Conservation (phyloP, 2,329 filamentous ascomycete genomes). For the Fusarium vanettenii region DNA sequence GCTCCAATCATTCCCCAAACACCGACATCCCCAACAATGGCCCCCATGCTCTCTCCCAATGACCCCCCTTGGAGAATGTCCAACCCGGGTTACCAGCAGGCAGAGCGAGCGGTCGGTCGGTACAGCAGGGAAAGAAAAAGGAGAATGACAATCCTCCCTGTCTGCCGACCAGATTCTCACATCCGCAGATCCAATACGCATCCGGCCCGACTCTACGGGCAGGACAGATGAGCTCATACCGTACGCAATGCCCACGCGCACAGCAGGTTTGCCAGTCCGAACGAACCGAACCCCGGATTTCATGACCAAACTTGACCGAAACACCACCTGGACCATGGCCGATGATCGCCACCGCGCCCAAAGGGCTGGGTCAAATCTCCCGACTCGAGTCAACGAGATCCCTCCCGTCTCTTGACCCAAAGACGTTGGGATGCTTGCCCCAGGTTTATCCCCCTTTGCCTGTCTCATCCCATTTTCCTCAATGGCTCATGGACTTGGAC, state of each 20-base stretch:
- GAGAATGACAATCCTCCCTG: not conserved
- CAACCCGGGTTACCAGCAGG: not conserved
- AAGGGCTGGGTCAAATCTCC: conserved; percentile 19
- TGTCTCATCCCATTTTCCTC: not conserved
- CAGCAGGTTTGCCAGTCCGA: not conserved
- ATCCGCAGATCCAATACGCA: conserved; percentile 4
- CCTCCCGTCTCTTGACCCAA: not conserved
- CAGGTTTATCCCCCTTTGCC: not conserved
- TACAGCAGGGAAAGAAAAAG: not conserved
- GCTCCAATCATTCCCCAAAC: conserved; percentile 10
- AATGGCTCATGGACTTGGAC: not conserved
- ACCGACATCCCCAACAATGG: conserved; percentile 8
- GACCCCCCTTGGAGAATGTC: not conserved
- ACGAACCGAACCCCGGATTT: conserved; percentile 15
- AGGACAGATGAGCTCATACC: not conserved
- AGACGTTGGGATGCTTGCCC: not conserved
- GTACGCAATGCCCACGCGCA: conserved; percentile 3
- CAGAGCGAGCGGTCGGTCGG: not conserved
- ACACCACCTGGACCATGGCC: not conserved
- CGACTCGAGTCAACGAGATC: conserved; percentile 3
- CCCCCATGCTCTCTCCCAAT: conserved; percentile 2
- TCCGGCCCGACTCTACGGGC: conserved; percentile 18
- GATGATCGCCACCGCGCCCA: conserved; percentile 12
- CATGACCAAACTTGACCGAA: conserved; percentile 5
- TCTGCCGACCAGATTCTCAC: conserved; percentile 5